Base-by-base conservation (phyloP, 2,329 filamentous ascomycete species). In the Septoria linicola region DNA sequence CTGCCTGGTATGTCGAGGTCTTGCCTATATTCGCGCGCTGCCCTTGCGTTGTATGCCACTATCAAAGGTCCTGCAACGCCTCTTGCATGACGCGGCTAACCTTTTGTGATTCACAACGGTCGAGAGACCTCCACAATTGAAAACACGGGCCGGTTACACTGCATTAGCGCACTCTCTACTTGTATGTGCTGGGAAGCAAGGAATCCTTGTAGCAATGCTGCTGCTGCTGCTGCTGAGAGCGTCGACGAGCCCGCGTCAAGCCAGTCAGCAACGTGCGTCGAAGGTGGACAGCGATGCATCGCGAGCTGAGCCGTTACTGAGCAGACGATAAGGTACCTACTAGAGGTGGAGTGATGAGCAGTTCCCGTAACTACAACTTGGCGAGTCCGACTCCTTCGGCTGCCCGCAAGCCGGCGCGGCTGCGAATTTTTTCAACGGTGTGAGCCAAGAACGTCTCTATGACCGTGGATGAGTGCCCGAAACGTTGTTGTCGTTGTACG, bases 81-180 rank as follows among this genome's bases (percentile, higher is more conserved):
- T 25, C 39, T 42, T 49, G 51, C 51, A 53, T 53, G 43, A 30
- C 31, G 35, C 34, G 46, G 49, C 41, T 32, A 41, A 40, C 27
- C 20, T 40, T 19, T 40, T 48, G 43, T 48, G 42, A 35, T 40
- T 34, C 35, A 35, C 36, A 21, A 8, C 30, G 20, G 36, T 39
- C 42, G 14, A 42, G 49, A 47, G 30, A 25, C 17, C 36, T 36
- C 31, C 31, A 32, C 41, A 49, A 49, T 20, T 39, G 50, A 39
- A 43, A 49, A 32, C 34, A 44, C 44, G 39, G 50, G 31, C 43
- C 43, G 43, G 50, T 53, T 8, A 25, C 32, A 49, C 43, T 40
- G 45, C 45, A 40, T 48, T 48, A 48, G 45, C 45, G 45, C 20
- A 14, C 36, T 40, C 16, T 10, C 5, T 10, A 27, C 10, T 10